Evolutionary conservation across 1,284 basidiomycete species (phyloP).

Genomic region (Cryptococcus sp.): DNA sequence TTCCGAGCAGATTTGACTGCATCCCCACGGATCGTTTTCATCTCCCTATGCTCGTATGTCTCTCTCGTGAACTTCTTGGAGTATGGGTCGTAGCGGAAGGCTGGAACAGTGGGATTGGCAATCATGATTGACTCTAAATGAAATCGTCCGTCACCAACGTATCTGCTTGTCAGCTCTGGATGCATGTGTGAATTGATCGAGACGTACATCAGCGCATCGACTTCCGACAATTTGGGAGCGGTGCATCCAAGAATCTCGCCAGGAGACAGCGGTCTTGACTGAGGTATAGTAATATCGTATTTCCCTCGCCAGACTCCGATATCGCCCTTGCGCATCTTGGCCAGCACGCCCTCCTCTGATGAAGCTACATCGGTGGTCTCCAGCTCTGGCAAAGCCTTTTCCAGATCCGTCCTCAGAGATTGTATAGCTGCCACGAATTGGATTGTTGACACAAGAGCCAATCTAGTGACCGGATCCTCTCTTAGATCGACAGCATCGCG

Average conservation of each 20-base stretch:
- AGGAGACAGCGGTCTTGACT: conserved; percentile 88
- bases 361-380: conserved; percentile 14
- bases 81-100: conserved; percentile 98
- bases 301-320: conserved; percentile 50
- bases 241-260: conserved; percentile 98
- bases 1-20: conserved; percentile 70
- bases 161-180: conserved; percentile 54
- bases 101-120: conserved; percentile 90
- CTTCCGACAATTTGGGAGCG: conserved; percentile 69
- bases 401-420: conserved; percentile 72
- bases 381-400: conserved; percentile 34
- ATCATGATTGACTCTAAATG: conserved; percentile 99
- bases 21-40: conserved; percentile 69
- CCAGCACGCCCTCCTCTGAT: conserved; percentile 17
- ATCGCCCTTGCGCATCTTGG: conserved; percentile 33
- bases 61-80: conserved; percentile 95
- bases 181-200: not conserved
- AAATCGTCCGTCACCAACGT: conserved; percentile 96
- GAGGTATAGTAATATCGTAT: conserved; percentile 78
- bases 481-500: conserved; percentile 7
- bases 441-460: conserved; percentile 90
- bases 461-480: conserved; percentile 52
- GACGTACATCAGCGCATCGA: conserved; percentile 80
- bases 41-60: conserved; percentile 82
- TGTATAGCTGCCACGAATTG: conserved; percentile 91